These are phyloP conservation scores for Batrachochytrium dendrobatidis DNA, from an alignment of 371 early-diverging fungal species.

Conservation along the genomic window DNA sequence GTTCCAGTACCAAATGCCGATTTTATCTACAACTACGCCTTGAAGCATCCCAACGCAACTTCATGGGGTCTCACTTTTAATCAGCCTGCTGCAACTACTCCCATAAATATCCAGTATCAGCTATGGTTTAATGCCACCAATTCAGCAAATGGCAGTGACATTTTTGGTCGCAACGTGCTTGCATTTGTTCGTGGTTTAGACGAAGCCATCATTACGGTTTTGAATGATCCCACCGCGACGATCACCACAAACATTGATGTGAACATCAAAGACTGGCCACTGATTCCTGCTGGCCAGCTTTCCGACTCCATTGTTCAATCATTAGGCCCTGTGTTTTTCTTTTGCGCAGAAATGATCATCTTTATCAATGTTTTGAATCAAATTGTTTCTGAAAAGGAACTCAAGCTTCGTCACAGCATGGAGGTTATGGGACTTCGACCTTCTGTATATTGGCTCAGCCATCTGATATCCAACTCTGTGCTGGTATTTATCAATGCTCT, in stretches of 20 bases:
- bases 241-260: constrained; percentile 36
- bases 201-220: constrained; percentile 48
- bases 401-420: constrained; percentile 56
- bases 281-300: constrained; percentile 38
- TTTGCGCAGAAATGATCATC: constrained; percentile 55
- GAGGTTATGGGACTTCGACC: constrained; percentile 61
- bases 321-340: constrained; percentile 60
- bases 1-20: constrained; percentile 46
- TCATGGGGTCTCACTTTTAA: constrained; percentile 43
- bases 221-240: constrained; percentile 32
- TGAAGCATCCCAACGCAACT: constrained; percentile 55
- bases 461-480: constrained; percentile 47
- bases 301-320: constrained; percentile 48
- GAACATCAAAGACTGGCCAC: constrained; percentile 60
- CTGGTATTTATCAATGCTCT: constrained; percentile 51
- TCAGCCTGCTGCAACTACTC: constrained; percentile 12
- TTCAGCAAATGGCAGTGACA: constrained; percentile 48
- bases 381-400: constrained; percentile 63
- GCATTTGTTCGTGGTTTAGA: constrained; percentile 55
- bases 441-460: constrained; percentile 54
- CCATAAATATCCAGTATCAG: constrained; percentile 55
- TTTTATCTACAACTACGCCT: constrained; percentile 58
- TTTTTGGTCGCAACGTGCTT: constrained; percentile 49
- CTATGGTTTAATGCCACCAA: constrained; percentile 59
- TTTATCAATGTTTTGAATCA: constrained; percentile 55